phyloP scores from a whole-genome alignment of 306 rosid genomes.

The Vigna mungo region DNA sequence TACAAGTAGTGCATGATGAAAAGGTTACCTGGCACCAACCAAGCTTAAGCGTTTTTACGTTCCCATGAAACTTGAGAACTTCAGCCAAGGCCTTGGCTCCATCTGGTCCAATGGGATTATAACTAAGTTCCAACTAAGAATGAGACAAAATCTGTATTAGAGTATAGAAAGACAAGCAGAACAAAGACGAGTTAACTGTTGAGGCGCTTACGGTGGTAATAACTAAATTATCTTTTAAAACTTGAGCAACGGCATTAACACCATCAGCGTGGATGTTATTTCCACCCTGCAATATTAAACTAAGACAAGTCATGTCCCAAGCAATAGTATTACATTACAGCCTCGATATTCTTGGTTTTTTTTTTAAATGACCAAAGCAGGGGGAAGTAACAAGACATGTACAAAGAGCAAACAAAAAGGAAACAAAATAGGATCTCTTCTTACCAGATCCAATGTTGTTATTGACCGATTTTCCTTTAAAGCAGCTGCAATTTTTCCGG shows the following conservation, averaged over 20 bases:
- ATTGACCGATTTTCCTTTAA: slow-evolving; percentile 89
- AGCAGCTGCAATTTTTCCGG: slow-evolving; percentile 84
- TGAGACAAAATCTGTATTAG: slow-evolving; percentile 31
- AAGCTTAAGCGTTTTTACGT: slow-evolving; percentile 82
- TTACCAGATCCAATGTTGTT: slow-evolving; percentile 82
- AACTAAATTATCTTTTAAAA: slow-evolving; percentile 84
- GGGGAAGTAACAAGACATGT: not conserved
- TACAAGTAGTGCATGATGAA: slow-evolving; percentile 31
- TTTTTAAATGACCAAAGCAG: not conserved
- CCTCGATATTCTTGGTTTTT: no score
- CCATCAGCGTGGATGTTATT: slow-evolving; percentile 84
- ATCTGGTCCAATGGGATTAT: slow-evolving; percentile 97
- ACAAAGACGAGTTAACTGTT: slow-evolving; percentile 19
- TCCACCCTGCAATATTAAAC: slow-evolving; percentile 74
- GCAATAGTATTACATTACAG: no score
- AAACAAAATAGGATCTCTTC: slow-evolving; percentile 28
- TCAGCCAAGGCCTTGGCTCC: slow-evolving; percentile 93
- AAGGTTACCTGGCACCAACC: slow-evolving; percentile 98
- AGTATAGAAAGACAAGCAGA: slow-evolving; percentile 29
- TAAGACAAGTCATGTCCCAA: not conserved
- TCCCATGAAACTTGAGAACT: slow-evolving; percentile 91
- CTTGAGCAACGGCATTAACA: slow-evolving; percentile 68
- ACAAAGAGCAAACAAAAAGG: slow-evolving; percentile 13
- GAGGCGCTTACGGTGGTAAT: slow-evolving; percentile 71
- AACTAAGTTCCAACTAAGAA: slow-evolving; percentile 87